Percentiles rank a stretch among this genome's conserved stretches.
These are phyloP conservation scores for Glarea lozoyensis DNA, from an alignment of 495 filamentous ascomycete species.

Conservation along the genomic window DNA sequence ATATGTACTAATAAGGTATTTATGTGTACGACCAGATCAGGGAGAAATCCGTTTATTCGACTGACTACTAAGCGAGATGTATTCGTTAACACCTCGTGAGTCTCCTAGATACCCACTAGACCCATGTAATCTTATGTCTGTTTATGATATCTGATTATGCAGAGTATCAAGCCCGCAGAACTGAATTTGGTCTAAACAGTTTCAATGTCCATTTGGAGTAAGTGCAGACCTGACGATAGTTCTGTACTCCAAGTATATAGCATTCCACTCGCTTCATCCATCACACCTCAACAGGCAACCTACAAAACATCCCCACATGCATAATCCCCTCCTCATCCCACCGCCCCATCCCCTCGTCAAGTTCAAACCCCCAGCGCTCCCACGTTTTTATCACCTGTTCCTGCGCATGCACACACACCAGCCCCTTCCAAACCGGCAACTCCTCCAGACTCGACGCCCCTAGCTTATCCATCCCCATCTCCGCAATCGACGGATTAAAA, in stretches of 20 bases:
- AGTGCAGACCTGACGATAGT: too few species aligned
- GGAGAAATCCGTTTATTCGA: too few species aligned
- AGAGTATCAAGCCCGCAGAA: too few species aligned
- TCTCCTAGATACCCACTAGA: too few species aligned
- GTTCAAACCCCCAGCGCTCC: constrained; percentile 55
- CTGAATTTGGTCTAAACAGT: too few species aligned
- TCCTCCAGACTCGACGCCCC: constrained; percentile 21
- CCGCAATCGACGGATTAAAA: constrained; percentile 35
- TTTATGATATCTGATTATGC: too few species aligned
- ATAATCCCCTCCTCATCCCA: constrained; percentile 82
- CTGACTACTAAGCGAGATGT: too few species aligned
- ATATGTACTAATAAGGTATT: too few species aligned
- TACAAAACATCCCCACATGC: constrained; percentile 71
- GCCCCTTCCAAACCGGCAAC: constrained; percentile 51
- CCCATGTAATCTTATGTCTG: too few species aligned
- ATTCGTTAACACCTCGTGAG: too few species aligned
- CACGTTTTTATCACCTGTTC: constrained; percentile 50
- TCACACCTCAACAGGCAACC: constrained; percentile 15
- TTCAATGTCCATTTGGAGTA: too few species aligned
- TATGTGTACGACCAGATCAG: too few species aligned
- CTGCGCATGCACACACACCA: constrained; percentile 71
- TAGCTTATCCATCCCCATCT: constrained; percentile 21
- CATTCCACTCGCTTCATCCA: not conserved
- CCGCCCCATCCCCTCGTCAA: constrained; percentile 59
- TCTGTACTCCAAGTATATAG: not conserved